phyloP scores from a whole-genome alignment of 257 asterid species.

The Echium plantagineum region DNA sequence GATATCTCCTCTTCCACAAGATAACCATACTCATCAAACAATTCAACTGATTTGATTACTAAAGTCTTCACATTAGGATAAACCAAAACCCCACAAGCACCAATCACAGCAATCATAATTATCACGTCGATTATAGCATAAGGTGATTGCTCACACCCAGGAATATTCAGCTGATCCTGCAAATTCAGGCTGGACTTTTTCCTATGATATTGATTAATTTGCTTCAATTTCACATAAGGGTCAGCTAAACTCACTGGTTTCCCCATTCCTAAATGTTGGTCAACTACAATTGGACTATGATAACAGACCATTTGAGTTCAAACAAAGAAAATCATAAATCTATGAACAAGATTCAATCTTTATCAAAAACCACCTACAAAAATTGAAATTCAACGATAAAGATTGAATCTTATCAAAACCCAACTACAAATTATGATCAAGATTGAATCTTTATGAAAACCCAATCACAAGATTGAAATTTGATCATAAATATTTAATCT shows the following conservation, averaged over 20 bases:
- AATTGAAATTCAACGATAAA: not conserved
- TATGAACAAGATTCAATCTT: conserved; percentile 25
- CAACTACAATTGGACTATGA: conserved; percentile 44
- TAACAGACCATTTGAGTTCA: conserved; percentile 73
- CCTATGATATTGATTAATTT: conserved; percentile 40
- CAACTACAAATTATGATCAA: conserved; percentile 8
- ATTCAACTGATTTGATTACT: conserved; percentile 25
- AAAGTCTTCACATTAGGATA: conserved; percentile 50
- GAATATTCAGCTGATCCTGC: conserved; percentile 41
- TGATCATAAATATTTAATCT: conserved; percentile 4
- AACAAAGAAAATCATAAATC: conserved; percentile 1
- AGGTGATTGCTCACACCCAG: conserved; percentile 61
- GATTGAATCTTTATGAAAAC: conserved; percentile 25
- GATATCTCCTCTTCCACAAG: conserved; percentile 53
- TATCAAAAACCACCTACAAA: conserved; percentile 8
- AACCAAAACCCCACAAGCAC: conserved; percentile 53
- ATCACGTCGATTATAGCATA: conserved; percentile 63
- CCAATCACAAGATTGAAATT: not conserved
- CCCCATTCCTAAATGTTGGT: conserved; percentile 53
- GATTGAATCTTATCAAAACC: conserved; percentile 20
- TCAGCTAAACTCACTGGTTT: conserved; percentile 48
- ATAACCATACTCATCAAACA: conserved; percentile 35
- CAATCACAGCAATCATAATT: conserved; percentile 63
- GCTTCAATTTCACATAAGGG: conserved; percentile 47
- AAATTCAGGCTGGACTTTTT: conserved; percentile 18